Conservation (phyloP, 2,329 filamentous ascomycete genomes). For the Elsinoe necatrix region DNA sequence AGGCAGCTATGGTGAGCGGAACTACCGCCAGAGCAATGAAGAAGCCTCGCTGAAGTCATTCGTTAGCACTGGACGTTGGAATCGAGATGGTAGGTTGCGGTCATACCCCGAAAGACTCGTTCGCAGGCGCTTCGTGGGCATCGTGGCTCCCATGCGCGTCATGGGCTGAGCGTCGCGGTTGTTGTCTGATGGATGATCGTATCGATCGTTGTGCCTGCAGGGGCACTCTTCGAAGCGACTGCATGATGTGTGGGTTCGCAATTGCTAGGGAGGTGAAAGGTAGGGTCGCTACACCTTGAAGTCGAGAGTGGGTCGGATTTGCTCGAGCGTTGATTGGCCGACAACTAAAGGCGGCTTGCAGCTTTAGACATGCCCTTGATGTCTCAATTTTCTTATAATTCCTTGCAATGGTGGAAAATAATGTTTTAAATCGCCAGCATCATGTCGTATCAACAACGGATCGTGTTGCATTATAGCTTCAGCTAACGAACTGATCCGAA, state of each 20-base stretch:
- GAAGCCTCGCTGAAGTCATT: slow-evolving; percentile 36
- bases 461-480: too few species aligned
- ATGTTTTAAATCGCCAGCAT: too few species aligned
- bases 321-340: background rate
- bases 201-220: slow-evolving; percentile 33
- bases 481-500: too few species aligned
- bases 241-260: slow-evolving; percentile 30
- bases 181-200: slow-evolving; percentile 30
- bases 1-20: slow-evolving; percentile 38
- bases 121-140: slow-evolving; percentile 32
- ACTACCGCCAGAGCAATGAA: slow-evolving; percentile 40
- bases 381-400: too few species aligned
- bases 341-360: background rate
- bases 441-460: too few species aligned
- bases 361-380: background rate
- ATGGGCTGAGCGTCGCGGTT: slow-evolving; percentile 35
- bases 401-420: too few species aligned
- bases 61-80: slow-evolving; percentile 16
- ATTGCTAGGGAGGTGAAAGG: background rate
- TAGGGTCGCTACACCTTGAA: background rate
- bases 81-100: slow-evolving; percentile 17
- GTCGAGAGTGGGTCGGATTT: slow-evolving; percentile 1
- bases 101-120: slow-evolving; percentile 47
- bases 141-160: slow-evolving; percentile 29
- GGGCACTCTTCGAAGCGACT: slow-evolving; percentile 38